Evolutionary conservation across 192 early-diverging fungal species (phyloP).

Genomic region (Powellomyces hirtus): DNA sequence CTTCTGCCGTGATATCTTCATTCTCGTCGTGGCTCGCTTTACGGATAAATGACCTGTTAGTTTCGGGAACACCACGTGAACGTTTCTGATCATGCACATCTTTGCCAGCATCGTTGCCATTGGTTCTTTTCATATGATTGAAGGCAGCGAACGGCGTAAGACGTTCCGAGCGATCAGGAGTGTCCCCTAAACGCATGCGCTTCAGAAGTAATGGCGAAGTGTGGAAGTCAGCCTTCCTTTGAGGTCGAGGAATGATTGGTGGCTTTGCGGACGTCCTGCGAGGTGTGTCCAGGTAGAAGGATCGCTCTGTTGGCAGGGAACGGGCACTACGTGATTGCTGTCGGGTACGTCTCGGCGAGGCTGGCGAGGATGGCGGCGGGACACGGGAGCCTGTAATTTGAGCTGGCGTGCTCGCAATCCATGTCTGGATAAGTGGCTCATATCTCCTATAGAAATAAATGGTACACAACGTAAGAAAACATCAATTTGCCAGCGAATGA

Average conservation of each 20-base stretch:
- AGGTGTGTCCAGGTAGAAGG: too few species aligned
- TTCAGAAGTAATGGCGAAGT: too few species aligned
- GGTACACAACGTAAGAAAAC: neutral
- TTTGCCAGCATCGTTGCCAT: neutral
- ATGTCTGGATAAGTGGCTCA: neutral
- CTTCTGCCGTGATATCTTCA: too few species aligned
- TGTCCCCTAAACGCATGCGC: too few species aligned
- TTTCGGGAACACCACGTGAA: neutral
- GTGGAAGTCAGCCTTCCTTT: neutral
- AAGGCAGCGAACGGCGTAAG: too few species aligned
- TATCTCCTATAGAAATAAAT: neutral
- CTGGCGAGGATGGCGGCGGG: neutral
- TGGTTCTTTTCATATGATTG: too few species aligned
- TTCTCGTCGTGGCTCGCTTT: too few species aligned
- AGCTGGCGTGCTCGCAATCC: neutral
- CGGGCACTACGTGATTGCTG: neutral
- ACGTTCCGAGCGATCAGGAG: too few species aligned
- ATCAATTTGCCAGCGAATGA: neutral
- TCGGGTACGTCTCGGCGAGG: neutral
- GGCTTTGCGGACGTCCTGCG: too few species aligned
- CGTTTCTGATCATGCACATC: neutral
- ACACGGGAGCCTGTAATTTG: neutral
- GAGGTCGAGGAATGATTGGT: neutral
- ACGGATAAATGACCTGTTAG: too few species aligned
- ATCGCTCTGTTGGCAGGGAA: neutral